Percentiles rank a stretch among this genome's conserved stretches.
These are phyloP conservation scores for Dendryphion nanum DNA, from an alignment of 2,329 filamentous ascomycete genomes.

Conservation along the genomic window DNA sequence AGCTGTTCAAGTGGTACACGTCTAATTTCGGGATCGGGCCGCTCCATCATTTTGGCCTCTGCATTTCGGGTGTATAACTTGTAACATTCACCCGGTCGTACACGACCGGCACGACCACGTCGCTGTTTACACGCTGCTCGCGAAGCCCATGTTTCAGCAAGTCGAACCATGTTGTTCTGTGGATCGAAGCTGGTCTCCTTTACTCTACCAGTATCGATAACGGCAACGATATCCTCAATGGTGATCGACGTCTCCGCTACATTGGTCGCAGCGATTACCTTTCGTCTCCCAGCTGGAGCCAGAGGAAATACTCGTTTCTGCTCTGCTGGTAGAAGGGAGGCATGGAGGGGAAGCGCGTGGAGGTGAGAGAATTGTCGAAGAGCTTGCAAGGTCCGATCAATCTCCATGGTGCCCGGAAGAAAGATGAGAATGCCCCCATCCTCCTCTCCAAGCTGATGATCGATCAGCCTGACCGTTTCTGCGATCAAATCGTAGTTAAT, in stretches of 20 bases:
- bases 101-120: conserved; percentile 87
- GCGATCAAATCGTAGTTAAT: conserved; percentile 91
- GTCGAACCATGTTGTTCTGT: conserved; percentile 86
- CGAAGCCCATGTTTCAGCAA: conserved; percentile 95
- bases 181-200: conserved; percentile 96
- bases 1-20: conserved; percentile 92
- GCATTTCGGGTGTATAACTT: conserved; percentile 89
- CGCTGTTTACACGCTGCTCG: conserved; percentile 92
- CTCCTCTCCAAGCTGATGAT: conserved; percentile 68
- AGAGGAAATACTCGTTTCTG: conserved; percentile 82
- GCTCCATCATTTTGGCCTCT: conserved; percentile 79
- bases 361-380: conserved; percentile 65
- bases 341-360: conserved; percentile 84
- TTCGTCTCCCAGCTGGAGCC: conserved; percentile 76
- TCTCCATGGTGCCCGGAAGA: conserved; percentile 87
- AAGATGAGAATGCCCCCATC: conserved; percentile 94
- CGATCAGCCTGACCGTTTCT: conserved; percentile 77
- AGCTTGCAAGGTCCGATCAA: conserved; percentile 73
- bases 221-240: conserved; percentile 93
- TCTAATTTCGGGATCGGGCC: conserved; percentile 90
- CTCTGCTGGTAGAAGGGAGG: conserved; percentile 83
- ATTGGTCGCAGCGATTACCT: conserved; percentile 93
- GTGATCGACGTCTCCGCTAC: conserved; percentile 98
- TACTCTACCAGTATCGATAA: conserved; percentile 91
- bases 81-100: conserved; percentile 87